These are phyloP conservation scores for Saksenaea oblongispora DNA, from an alignment of 371 early-diverging fungal species.

Conservation along the genomic window DNA sequence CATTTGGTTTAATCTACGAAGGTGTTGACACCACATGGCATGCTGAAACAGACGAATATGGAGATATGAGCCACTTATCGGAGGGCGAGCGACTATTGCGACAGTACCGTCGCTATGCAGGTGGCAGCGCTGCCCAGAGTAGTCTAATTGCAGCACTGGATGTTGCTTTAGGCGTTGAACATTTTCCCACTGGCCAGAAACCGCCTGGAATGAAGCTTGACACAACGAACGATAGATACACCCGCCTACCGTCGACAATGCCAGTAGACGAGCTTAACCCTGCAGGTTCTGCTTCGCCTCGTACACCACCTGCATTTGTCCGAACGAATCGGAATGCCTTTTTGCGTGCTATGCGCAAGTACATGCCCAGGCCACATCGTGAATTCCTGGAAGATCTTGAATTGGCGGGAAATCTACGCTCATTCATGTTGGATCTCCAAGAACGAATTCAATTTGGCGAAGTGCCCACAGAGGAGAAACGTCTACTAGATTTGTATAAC, in stretches of 20 bases:
- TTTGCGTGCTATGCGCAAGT: slow-evolving; percentile 88
- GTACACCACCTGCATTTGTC: slow-evolving; percentile 42
- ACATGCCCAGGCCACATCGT: slow-evolving; percentile 90
- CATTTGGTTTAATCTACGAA: slow-evolving; percentile 88
- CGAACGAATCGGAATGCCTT: slow-evolving; percentile 60
- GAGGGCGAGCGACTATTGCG: slow-evolving; percentile 57
- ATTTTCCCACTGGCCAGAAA: slow-evolving; percentile 74
- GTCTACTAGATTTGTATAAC: slow-evolving; percentile 69
- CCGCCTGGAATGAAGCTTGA: slow-evolving; percentile 21
- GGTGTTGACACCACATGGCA: slow-evolving; percentile 69
- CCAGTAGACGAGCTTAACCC: slow-evolving; percentile 36
- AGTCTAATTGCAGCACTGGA: slow-evolving; percentile 92
- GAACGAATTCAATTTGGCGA: slow-evolving; percentile 16
- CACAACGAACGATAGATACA: slow-evolving; percentile 28
- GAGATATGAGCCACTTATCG: slow-evolving; percentile 56
- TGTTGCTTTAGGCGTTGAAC: slow-evolving; percentile 89
- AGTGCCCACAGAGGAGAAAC: slow-evolving; percentile 19
- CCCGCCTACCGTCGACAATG: slow-evolving; percentile 35
- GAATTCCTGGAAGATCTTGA: slow-evolving; percentile 83
- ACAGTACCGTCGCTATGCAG: slow-evolving; percentile 80
- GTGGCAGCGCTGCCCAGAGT: slow-evolving; percentile 95
- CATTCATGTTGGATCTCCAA: slow-evolving; percentile 49
- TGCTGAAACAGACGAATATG: slow-evolving; percentile 53
- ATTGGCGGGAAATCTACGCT: slow-evolving; percentile 60
- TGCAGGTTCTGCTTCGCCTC: slow-evolving; percentile 18